Evolutionary conservation across 2,329 filamentous ascomycete genomes (phyloP).

Genomic region (Fusarium sp.): DNA sequence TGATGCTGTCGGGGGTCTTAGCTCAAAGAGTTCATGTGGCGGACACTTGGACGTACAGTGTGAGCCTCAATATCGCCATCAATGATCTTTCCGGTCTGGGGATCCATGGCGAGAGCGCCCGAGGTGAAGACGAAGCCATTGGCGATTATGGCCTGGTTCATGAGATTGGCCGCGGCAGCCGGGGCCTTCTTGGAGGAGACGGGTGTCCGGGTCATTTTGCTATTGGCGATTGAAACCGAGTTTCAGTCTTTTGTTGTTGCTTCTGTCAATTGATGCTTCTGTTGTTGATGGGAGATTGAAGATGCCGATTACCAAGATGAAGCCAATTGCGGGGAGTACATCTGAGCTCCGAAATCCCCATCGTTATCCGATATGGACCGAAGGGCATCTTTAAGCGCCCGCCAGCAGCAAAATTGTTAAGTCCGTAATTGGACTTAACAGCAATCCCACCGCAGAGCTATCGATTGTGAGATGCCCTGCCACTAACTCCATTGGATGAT

Average conservation of each 20-base stretch:
- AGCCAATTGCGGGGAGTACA: background rate
- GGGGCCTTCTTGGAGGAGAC: constrained; percentile 43
- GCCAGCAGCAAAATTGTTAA: background rate
- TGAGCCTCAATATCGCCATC: constrained; percentile 75
- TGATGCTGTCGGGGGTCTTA: constrained; percentile 53
- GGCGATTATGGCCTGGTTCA: constrained; percentile 56
- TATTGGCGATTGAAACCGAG: background rate
- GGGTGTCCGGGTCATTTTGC: constrained; percentile 35
- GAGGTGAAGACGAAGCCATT: constrained; percentile 77
- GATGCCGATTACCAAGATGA: background rate
- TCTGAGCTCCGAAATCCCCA: background rate
- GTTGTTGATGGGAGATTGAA: background rate
- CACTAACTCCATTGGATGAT: background rate
- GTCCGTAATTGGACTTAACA: background rate
- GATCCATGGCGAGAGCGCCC: constrained; percentile 75
- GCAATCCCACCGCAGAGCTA: background rate
- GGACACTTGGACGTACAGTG: constrained; percentile 55
- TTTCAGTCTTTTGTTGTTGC: background rate
- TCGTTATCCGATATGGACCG: background rate
- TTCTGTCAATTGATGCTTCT: background rate
- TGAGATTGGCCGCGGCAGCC: constrained; percentile 28
- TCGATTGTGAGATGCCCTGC: background rate
- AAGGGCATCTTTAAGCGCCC: background rate
- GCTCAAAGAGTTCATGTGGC: background rate
- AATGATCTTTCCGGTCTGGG: constrained; percentile 65